Base-by-base conservation (phyloP, 2,329 filamentous ascomycete genomes). In the Fusarium pseudoanthophilum region DNA sequence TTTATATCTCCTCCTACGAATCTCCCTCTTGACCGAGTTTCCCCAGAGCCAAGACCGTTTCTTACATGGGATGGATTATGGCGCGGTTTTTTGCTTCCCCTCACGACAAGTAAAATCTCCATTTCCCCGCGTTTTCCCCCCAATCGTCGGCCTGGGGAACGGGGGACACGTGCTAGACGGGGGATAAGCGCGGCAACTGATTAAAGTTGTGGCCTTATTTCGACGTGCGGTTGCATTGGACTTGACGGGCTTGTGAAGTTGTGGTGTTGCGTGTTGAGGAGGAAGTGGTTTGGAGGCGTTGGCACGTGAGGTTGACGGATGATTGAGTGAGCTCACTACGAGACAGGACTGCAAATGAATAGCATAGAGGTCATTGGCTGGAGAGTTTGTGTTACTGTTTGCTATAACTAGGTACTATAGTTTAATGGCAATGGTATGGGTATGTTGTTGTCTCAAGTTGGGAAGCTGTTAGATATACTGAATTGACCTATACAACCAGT, bases 71-170 rank as follows among this genome's bases (percentile, higher is more conserved):
- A 58, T 60, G 74, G 67, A 49, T 58, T 74, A 77, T 77, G 73
- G 73, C 59, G 71, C 73, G 64, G 71, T 70, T 68, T 70, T 65
- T 24, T 34, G 20, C 60, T 69, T 65, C 74, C 70, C 68, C 68
- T 74, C 75, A 71, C 48, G 34, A 74, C 5, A 1, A 34, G 3
- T 34, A 51, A 26, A 62, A 62, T 67, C 69, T 64, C 75, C 75
- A 73, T 77, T 77, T 77, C 75, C 75, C 75, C 75, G 75, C 75
- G 75, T 77, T 77, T 76, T 56, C 34, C 24, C 55, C 43, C 45
- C 39, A 56, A 48, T 42, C n/a, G 45, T 51, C 36, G 37, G 49
- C 42, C 48, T 43, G 53, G 63, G 64, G 37, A 52, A 40, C 3
- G 60, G 34, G 24, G 43, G 32, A 48, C 67, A 73, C 61, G 45